Evolutionary conservation across 2,329 filamentous ascomycete species (phyloP).

Genomic region (Fusarium sp.): DNA sequence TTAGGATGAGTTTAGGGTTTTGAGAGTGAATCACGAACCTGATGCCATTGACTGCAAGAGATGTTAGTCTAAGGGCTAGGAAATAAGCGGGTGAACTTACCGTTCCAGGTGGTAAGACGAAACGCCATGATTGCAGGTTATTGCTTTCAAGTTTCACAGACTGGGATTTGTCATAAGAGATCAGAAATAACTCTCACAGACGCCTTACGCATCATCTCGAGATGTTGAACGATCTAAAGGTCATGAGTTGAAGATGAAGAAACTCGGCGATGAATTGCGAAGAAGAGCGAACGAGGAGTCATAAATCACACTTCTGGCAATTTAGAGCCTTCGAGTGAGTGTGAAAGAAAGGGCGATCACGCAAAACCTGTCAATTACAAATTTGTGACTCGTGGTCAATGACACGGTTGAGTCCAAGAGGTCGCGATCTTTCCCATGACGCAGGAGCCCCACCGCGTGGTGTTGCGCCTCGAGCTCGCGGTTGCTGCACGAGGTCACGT

Average conservation of each 20-base stretch:
- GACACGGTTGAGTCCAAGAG: slow-evolving; percentile 1
- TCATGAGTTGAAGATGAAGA: slow-evolving; percentile 15
- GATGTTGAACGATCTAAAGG: slow-evolving; percentile 1
- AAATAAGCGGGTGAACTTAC: slow-evolving; percentile 60
- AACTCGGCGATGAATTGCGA: background rate
- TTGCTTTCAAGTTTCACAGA: background rate
- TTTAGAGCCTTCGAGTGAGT: rapidly evolving
- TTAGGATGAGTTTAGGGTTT: slow-evolving; percentile 14
- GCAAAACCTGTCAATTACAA: background rate
- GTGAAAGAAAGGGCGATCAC: background rate
- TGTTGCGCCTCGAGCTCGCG: slow-evolving; percentile 38
- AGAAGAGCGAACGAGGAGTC: background rate
- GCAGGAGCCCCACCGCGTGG: slow-evolving; percentile 35
- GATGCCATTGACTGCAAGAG: slow-evolving; percentile 80
- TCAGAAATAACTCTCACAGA: background rate
- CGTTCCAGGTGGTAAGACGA: slow-evolving; percentile 90
- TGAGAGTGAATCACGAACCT: slow-evolving; percentile 63
- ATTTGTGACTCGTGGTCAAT: background rate
- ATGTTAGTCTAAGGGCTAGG: slow-evolving; percentile 13
- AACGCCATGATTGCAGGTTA: slow-evolving; percentile 71
- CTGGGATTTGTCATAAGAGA: background rate
- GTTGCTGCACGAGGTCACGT: slow-evolving; percentile 52
- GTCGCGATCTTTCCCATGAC: slow-evolving; percentile 36
- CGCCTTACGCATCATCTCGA: slow-evolving; percentile 21
- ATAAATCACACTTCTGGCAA: too few relatives aligned